Evolutionary conservation across 805 yeast species (phyloP).

Genomic region (Debaryomyces prosopidis): DNA sequence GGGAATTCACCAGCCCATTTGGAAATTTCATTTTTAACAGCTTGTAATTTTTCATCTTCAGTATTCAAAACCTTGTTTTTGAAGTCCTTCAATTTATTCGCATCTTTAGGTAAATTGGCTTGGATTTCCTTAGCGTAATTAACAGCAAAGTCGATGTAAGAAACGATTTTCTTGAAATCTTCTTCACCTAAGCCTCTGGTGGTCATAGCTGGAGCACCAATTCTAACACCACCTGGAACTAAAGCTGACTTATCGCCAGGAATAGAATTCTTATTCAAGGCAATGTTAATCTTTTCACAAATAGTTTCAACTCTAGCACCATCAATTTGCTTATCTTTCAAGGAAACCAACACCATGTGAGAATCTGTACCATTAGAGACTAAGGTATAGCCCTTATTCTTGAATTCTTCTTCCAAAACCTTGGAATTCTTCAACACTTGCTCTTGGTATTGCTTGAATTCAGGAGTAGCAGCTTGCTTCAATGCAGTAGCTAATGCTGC

Average conservation of each 20-base stretch:
- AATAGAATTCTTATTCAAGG: slow-evolving; percentile 93
- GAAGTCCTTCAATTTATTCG: slow-evolving; percentile 95
- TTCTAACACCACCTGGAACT: slow-evolving; percentile 94
- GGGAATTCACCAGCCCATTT: slow-evolving; percentile 92
- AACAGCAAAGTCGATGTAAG: slow-evolving; percentile 78
- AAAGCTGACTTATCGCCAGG: slow-evolving; percentile 96
- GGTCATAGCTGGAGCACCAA: slow-evolving; percentile 99
- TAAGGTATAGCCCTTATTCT: slow-evolving; percentile 64
- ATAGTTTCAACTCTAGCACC: slow-evolving; percentile 96
- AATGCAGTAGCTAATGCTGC: slow-evolving; percentile 94
- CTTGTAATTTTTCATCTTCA: slow-evolving; percentile 60
- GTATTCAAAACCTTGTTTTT: slow-evolving; percentile 77
- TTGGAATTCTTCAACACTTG: slow-evolving; percentile 81
- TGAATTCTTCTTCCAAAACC: slow-evolving; percentile 69
- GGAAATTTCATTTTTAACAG: slow-evolving; percentile 74
- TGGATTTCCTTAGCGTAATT: slow-evolving; percentile 76
- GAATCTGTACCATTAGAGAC: slow-evolving; percentile 96
- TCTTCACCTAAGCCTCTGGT: slow-evolving; percentile 83
- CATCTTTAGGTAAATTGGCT: slow-evolving; percentile 79
- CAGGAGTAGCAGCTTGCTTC: slow-evolving; percentile 88
- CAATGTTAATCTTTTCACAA: slow-evolving; percentile 87
- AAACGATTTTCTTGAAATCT: slow-evolving; percentile 81
- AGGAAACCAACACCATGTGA: slow-evolving; percentile 83
- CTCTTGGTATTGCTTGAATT: slow-evolving; percentile 82
- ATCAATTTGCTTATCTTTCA: slow-evolving; percentile 78